Percentiles rank a stretch among this genome's conserved stretches.
Evolutionary conservation across 441 rosid genomes (phyloP).

Genomic region (Capsella rubella): DNA sequence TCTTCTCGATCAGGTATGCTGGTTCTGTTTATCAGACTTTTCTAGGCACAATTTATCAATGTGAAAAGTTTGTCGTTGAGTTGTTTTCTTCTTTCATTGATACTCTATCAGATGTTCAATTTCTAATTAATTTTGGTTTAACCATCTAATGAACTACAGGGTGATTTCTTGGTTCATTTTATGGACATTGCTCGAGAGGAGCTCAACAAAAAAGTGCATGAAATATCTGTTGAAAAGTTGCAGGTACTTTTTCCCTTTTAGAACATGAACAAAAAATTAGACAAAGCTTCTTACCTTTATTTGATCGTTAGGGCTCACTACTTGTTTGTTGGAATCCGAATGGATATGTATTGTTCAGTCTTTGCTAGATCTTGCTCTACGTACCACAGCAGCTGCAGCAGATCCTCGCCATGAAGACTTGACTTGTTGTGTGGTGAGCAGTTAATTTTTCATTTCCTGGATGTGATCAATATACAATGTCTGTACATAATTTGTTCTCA

Average conservation of each 20-base stretch:
- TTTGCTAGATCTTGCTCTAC: constrained; percentile 95
- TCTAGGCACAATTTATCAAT: constrained; percentile 19
- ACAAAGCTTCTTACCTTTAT: constrained; percentile 25
- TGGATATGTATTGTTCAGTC: constrained; percentile 57
- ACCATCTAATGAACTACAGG: constrained; percentile 56
- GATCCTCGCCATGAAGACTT: constrained; percentile 98
- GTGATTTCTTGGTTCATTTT: constrained; percentile 97
- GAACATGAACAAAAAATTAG: neutral
- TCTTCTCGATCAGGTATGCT: constrained; percentile 95
- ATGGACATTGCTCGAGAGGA: constrained; percentile 98
- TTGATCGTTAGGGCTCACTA: constrained; percentile 10
- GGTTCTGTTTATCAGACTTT: constrained; percentile 25
- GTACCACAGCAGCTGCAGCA: constrained; percentile 94
- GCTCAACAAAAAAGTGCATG: constrained; percentile 82
- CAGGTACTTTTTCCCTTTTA: constrained; percentile 61
- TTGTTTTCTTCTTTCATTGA: constrained; percentile 19
- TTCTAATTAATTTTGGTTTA: constrained; percentile 7
- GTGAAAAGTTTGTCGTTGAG: constrained; percentile 7
- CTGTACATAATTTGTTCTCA: constrained; percentile 28
- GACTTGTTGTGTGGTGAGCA: constrained; percentile 90
- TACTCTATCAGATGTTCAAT: constrained; percentile 20
- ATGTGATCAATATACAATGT: constrained; percentile 13
- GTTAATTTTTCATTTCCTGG: constrained; percentile 20
- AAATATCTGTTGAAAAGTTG: constrained; percentile 87
- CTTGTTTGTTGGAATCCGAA: constrained; percentile 37